Evolutionary conservation across 73 alveolate genomes (phyloP), one percentile per base, ranked within the genome.

Genomic region (Paramecium primaurelia): DNA sequence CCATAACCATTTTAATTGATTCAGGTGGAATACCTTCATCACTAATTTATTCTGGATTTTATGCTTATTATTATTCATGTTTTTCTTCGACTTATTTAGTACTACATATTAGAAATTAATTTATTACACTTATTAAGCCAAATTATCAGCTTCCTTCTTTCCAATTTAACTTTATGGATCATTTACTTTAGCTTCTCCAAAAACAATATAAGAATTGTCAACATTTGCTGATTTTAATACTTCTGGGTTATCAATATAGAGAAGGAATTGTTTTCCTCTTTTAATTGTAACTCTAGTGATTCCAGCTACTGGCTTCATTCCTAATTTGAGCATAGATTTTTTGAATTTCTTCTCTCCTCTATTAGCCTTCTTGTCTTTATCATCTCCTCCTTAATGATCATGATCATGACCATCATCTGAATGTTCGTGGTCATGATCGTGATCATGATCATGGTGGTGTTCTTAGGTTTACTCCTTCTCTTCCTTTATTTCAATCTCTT

Each of bases 321-420:
- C 99, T 64, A 97, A 95, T 95, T 98, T 98, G 60, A 92, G 87
- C 96, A 98, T 96, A 58, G 99, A 99, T 94, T 98, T 98, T 88
- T 98, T 96, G 95, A 97, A 97, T 94, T 98, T 98, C 97, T 98
- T 98, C 88, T 98, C 99, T 47, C 99, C 98, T 96, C 98, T 97
- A 96, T 94, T 97, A 38, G 94, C 93, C 90, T 97, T 97, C 97
- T 94, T 96, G 68, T 86, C 96, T 18, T 42, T 86, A 22, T 40
- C 92, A 77, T 77, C 96, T 68, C 97, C 96, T 12, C 94, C 95
- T 47, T 90, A 64, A 86, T 93, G 77, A 77, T 89, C 97, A 60
- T 89, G 95, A 47, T 86, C 94, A 40, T 59, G 80, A 42, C 88
- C 94, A 49, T 88, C 71, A 80, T 88, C 93, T 64, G 59, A 71